Evolutionary conservation across 1,139 yeast species (phyloP), one percentile per base, ranked within the genome.

Genomic region (Kurtzmaniella quercitrusa): DNA sequence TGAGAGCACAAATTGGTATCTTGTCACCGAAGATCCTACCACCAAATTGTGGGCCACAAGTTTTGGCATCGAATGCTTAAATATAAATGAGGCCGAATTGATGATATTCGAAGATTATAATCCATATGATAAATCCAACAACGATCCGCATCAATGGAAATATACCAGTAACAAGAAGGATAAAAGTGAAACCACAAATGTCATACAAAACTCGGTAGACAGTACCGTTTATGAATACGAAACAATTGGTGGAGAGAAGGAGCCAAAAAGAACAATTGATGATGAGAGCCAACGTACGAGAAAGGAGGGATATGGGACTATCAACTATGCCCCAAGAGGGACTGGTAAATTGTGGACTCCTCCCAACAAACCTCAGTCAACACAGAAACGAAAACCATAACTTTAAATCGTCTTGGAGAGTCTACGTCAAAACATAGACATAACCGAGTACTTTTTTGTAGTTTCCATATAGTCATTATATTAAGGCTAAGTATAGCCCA

Each of bases 321-420:
- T 75, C 37, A 71, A 71, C 41, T 78, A 65, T 60, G 84, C 82
- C 2, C 79, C 82, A 28, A 67, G 84, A 56, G 80, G 78, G 3
- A 47, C 53, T 8, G 84, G 84, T 2, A 58, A 71, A 42, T 61
- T 78, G 40, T 78, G 83, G 83, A 65, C 57, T 33, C 80, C 82
- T 46, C 34, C 34, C 3, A 14, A 12, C 30, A 26, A 14, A 11
- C 30, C n/a, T 3, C 30, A 26, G n/a, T 14, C 30, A 26, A 26
- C 30, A 5, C 30, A 14, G 6, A 14, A 9, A 9, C 30, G n/a
- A 14, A 26, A 26, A 9, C 9, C 30, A 26, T 26, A 26, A 26
- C 6, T n/a, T n/a, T n/a, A n/a, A n/a, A n/a, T n/a, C n/a, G n/a
- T n/a, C n/a, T n/a, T n/a, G n/a, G n/a, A n/a, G n/a, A n/a, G n/a